Evolutionary conservation across 1,284 basidiomycete species (phyloP).

Genomic region (Rhizoctonia solani): DNA sequence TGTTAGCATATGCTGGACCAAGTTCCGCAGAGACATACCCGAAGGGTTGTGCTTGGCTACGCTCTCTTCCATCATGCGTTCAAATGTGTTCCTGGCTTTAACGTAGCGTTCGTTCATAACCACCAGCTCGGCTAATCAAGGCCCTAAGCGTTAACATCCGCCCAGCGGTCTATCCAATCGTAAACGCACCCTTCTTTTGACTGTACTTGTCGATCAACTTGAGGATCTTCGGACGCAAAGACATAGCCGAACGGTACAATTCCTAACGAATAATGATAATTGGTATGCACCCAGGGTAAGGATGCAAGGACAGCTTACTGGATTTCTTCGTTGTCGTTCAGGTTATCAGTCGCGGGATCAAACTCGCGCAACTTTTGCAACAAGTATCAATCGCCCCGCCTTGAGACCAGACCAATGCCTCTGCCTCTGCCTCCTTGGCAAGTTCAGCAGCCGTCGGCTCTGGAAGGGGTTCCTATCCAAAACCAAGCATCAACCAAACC

Average conservation of each 20-base stretch:
- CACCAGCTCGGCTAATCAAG: constrained; percentile 85
- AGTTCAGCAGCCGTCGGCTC: constrained; percentile 82
- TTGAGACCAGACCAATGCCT: constrained; percentile 84
- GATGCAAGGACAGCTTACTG: too few relatives aligned
- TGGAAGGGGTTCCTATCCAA: constrained; percentile 77
- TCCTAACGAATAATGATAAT: constrained; percentile 69
- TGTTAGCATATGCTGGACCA: not conserved
- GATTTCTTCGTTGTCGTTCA: constrained; percentile 94
- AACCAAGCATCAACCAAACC: not conserved
- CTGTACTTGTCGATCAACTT: constrained; percentile 97
- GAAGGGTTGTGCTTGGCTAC: constrained; percentile 70
- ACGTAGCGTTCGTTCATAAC: constrained; percentile 90
- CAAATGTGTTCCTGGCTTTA: constrained; percentile 79
- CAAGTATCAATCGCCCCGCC: constrained; percentile 88
- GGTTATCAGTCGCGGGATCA: constrained; percentile 78
- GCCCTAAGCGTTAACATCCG: too few relatives aligned
- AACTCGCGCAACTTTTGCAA: constrained; percentile 78
- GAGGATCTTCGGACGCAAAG: constrained; percentile 90
- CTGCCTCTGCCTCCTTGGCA: constrained; percentile 83
- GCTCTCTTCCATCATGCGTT: constrained; percentile 90
- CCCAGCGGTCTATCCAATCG: not conserved
- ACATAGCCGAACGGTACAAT: constrained; percentile 87
- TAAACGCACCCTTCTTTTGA: constrained; percentile 75
- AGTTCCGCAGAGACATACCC: constrained; percentile 46
- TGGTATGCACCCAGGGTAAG: not conserved